Base-by-base conservation (phyloP, 306 rosid genomes). In the Trichosanthes cucumerina region DNA sequence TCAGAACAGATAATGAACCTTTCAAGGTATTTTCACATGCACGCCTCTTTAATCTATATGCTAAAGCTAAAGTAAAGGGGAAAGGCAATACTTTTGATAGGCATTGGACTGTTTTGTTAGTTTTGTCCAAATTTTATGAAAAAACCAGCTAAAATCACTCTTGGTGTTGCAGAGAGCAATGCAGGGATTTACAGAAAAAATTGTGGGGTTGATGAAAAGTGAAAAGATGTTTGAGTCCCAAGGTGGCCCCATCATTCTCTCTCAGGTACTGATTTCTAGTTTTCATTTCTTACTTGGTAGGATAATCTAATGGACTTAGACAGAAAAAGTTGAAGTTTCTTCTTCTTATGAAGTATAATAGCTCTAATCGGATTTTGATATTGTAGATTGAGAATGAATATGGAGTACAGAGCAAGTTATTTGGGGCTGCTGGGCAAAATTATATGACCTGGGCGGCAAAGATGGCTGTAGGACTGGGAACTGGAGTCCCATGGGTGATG, bases 401-500 rank as follows among this genome's bases (percentile, higher is more conserved):
- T 79, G 99, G 99, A 74, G 85, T 28, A 57, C 98, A 92, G 79
- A 93, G 99, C 78, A 91, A 96, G 87, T 78, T 91, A 62, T 77
- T 85, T 78, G 99, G 99, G 82, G 82, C 96, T 54, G 86, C 87
- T 79, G 99, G 98, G 49, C 87, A 92, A 56, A 90, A 86, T 79
- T 96, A 96, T 81, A 77, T 92, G 86, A 91, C 79, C 64, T 96
- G 99, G 99, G 99, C 99, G 9, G 99, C 99, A 65, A 88, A 93
- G 58, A 96, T 96, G 99, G 99, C 99, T 34, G 91, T 91, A 34
- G 93, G 93, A 85, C 83, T 81, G 86, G 93, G 81, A 63, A 96
- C 99, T 16, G 99, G 99, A 43, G 99, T 96, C 78, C 99, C 99
- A 1, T 96, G 99, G 99, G 86, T 96, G 50, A 96, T 96, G 99